Evolutionary conservation across 441 rosid genomes (phyloP).

Genomic region (Aquilaria agallochum): DNA sequence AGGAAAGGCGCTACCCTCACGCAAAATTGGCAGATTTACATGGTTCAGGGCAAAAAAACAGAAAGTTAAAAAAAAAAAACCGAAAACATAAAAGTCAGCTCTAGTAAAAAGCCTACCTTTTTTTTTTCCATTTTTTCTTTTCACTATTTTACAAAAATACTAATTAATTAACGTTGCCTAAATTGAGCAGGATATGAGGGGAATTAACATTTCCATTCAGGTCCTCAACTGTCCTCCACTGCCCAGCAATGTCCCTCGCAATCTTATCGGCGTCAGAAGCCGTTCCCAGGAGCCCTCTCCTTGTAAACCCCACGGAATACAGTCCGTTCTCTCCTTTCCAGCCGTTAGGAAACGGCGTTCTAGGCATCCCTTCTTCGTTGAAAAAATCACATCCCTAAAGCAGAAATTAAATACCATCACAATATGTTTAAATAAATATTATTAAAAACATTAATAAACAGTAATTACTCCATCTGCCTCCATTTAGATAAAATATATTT

Average conservation of each 20-base stretch:
- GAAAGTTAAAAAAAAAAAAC: background rate
- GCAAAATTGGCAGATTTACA: conserved; percentile 50
- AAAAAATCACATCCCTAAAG: conserved; percentile 65
- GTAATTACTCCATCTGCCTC: too few relatives aligned
- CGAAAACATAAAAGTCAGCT: background rate
- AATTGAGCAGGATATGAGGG: conserved; percentile 31
- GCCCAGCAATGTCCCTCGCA: conserved; percentile 55
- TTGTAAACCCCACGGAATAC: conserved; percentile 85
- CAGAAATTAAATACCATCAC: too few relatives aligned
- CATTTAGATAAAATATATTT: too few relatives aligned
- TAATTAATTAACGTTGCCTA: conserved; percentile 3
- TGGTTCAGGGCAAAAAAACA: background rate
- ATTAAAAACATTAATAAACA: too few relatives aligned
- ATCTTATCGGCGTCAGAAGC: conserved; percentile 72
- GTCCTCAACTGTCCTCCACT: conserved; percentile 37
- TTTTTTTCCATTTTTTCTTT: background rate
- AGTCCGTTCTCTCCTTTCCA: conserved; percentile 88
- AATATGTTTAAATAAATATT: too few relatives aligned
- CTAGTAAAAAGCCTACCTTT: background rate
- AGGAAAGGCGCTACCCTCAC: background rate
- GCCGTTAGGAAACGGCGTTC: conserved; percentile 72
- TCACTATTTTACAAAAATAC: background rate
- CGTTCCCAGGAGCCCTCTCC: conserved; percentile 81
- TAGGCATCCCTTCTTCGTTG: conserved; percentile 86
- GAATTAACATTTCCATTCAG: conserved; percentile 23